phyloP scores from a whole-genome alignment of 73 alveolate species.

The Paramecium sexaurelia region DNA sequence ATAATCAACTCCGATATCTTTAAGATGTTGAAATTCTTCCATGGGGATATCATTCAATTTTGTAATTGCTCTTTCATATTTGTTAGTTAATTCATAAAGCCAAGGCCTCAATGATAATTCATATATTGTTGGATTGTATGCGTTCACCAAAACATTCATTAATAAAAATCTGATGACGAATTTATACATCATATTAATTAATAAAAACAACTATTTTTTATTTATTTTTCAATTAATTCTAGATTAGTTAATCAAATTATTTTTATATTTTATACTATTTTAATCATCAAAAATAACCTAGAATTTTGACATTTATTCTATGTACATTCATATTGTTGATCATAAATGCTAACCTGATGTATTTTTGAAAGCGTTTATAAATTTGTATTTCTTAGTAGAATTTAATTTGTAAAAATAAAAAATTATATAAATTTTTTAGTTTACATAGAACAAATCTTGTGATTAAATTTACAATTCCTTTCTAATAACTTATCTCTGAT shows the following conservation, averaged over 20 bases:
- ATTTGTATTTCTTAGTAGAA: not conserved
- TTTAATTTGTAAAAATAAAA: not conserved
- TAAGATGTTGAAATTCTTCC: constrained; percentile 63
- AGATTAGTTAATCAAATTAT: not conserved
- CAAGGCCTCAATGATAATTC: constrained; percentile 73
- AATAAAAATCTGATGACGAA: not conserved
- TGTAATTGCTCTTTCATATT: constrained; percentile 56
- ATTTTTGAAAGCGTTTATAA: too few relatives aligned
- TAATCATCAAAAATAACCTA: too few relatives aligned
- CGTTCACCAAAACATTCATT: not conserved
- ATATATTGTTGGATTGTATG: constrained; percentile 60
- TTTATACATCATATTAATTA: not conserved
- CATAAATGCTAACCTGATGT: too few relatives aligned
- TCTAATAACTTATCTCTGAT: not conserved
- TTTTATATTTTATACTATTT: too few relatives aligned
- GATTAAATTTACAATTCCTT: not conserved
- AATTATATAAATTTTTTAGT: not conserved
- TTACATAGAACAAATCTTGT: not conserved
- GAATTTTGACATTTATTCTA: too few relatives aligned
- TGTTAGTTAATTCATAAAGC: constrained; percentile 70
- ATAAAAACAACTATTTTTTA: not conserved
- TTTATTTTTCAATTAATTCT: not conserved
- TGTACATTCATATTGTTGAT: too few relatives aligned
- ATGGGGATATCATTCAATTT: constrained; percentile 69
- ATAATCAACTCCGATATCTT: constrained; percentile 61